Base-by-base conservation (phyloP, 305 asterid genomes). In the Withania somnifera region DNA sequence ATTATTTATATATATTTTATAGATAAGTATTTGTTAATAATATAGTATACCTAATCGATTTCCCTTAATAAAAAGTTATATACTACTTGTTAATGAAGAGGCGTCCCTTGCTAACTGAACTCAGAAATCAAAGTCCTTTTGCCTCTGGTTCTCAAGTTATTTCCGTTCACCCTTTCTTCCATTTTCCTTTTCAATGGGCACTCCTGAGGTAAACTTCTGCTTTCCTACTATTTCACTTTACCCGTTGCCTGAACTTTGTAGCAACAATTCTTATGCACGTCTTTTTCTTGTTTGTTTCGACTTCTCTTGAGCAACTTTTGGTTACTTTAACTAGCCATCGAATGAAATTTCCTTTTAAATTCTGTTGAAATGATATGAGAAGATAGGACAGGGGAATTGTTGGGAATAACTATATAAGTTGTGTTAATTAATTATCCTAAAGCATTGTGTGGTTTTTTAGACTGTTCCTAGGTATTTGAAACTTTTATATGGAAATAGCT, bases 111-210 rank as follows among this genome's bases (percentile, higher is more conserved):
- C 56, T 15, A n/a, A n/a, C 20, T 15, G 17, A 19, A 15, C 56
- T 15, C 20, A 10, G 14, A 42, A n/a, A n/a, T n/a, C n/a, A n/a
- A n/a, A 42, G 14, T 42, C 51, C 1, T 15, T 51, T 51, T 51
- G 20, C 8, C 56, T 51, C 51, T 42, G 14, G 14, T 11, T 50
- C 20, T 51, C 20, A 24, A 22, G 17, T 8, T n/a, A 15, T 7
- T 53, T 58, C 34, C 13, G 19, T 80, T n/a, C 61, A 20, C 78
- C 52, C 60, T 34, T 76, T 36, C 30, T 7, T 30, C 42, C 50
- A 80, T 32, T 81, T 30, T 34, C 14, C 36, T 77, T 34, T 13
- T 2, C 47, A 34, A 84, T 84, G 86, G 86, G 64, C 6, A 50
- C 61, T 73, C 51, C 54, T 64, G 20, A 80, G 84, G 86, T 84